These are phyloP conservation scores for Pseudogymnoascus sp. DNA, from an alignment of 2,329 filamentous ascomycete genomes.

Conservation along the genomic window DNA sequence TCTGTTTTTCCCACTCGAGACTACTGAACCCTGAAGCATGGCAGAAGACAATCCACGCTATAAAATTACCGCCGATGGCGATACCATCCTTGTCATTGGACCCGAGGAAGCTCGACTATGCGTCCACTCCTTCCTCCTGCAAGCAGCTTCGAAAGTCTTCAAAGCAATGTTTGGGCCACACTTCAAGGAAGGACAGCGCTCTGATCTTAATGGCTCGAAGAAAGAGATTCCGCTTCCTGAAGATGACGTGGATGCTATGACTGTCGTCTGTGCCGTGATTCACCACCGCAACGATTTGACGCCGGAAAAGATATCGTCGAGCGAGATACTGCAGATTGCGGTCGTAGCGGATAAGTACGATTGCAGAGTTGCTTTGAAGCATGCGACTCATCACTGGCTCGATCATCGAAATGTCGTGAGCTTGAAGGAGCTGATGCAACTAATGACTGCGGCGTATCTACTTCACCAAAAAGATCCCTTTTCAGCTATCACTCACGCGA, in stretches of 20 bases:
- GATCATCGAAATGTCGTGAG: neutral
- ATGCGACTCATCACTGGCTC: conserved; percentile 13
- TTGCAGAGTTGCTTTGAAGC: conserved; percentile 13
- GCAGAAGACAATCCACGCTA: neutral
- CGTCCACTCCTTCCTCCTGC: conserved; percentile 15
- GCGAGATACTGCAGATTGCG: conserved; percentile 12
- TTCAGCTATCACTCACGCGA: conserved; percentile 11
- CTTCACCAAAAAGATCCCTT: conserved; percentile 14
- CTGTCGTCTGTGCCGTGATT: conserved; percentile 14
- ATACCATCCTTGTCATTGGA: conserved; percentile 16
- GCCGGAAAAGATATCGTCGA: conserved; percentile 10
- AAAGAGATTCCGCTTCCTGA: conserved; percentile 14
- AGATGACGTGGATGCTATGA: conserved; percentile 13
- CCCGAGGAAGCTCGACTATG: conserved; percentile 14
- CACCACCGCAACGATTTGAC: conserved; percentile 14
- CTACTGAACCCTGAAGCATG: neutral
- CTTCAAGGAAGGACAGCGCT: conserved; percentile 13
- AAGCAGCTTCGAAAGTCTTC: conserved; percentile 15
- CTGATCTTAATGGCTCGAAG: conserved; percentile 4
- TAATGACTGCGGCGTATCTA: conserved; percentile 14
- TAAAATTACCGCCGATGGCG: conserved; percentile 15
- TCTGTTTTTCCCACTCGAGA: neutral
- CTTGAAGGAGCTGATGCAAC: neutral
- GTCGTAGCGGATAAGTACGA: conserved; percentile 16
- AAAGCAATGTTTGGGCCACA: conserved; percentile 15